Evolutionary conservation across 2,329 filamentous ascomycete species (phyloP).

Genomic region (Trichophaea hybrida): DNA sequence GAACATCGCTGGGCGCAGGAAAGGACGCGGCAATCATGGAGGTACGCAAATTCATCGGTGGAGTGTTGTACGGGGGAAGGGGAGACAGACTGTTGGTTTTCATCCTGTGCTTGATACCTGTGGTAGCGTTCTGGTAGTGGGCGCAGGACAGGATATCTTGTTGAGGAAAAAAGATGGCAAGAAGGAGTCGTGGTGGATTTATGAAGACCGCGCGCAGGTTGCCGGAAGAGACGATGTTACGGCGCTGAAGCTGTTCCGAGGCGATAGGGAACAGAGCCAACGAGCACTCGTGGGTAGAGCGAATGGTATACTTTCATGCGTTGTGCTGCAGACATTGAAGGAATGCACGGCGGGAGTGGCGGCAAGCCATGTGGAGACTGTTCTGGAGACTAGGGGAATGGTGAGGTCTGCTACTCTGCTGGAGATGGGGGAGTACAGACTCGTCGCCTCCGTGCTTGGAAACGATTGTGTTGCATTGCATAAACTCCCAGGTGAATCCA

Average conservation of each 20-base stretch:
- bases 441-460: conserved; percentile 7
- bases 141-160: conserved; percentile 44
- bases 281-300: conserved; percentile 43
- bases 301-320: conserved; percentile 36
- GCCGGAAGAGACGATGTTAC: conserved; percentile 45
- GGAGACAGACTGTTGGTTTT: conserved; percentile 44
- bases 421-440: conserved; percentile 1
- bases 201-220: conserved; percentile 38
- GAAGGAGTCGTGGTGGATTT: conserved; percentile 37
- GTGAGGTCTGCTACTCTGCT: conserved; percentile 31
- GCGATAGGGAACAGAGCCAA: conserved; percentile 29
- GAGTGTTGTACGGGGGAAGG: conserved; percentile 32
- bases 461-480: conserved; percentile 10
- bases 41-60: conserved; percentile 18
- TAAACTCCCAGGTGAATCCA: conserved; percentile 4
- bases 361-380: conserved; percentile 26
- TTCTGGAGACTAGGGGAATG: conserved; percentile 34
- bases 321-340: neutral
- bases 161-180: conserved; percentile 31
- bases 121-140: conserved; percentile 44
- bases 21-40: neutral
- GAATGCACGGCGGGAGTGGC: neutral
- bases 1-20: neutral
- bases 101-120: conserved; percentile 43
- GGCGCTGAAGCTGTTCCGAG: conserved; percentile 39